Conservation (phyloP, 306 rosid genomes). For the Citrullus colocynthis region DNA sequence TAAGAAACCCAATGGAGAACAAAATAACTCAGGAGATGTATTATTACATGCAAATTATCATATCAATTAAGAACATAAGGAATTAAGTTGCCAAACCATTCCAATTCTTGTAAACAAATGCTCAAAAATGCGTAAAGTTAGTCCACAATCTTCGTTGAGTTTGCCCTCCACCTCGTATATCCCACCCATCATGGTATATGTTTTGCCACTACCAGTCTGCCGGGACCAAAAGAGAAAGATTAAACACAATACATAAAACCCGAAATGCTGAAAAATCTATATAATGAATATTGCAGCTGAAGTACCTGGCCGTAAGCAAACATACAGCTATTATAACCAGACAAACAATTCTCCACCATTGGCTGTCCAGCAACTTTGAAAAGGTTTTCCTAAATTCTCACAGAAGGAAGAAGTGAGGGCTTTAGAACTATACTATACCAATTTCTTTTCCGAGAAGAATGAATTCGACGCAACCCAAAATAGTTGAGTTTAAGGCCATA, state of each 20-base stretch:
- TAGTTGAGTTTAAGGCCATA: neutral
- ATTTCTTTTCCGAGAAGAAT: neutral
- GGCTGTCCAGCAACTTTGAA: constrained; percentile 85
- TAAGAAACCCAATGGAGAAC: constrained; percentile 13
- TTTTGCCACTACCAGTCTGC: constrained; percentile 98
- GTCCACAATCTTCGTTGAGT: constrained; percentile 60
- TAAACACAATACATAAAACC: neutral
- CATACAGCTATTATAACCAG: constrained; percentile 94
- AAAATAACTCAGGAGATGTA: neutral
- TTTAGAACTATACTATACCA: neutral
- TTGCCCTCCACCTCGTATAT: constrained; percentile 49
- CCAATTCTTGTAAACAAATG: constrained; percentile 59
- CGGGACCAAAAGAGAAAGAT: constrained; percentile 8
- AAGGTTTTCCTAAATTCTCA: constrained; percentile 51
- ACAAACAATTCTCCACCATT: constrained; percentile 95
- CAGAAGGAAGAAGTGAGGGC: neutral
- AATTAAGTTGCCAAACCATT: constrained; percentile 29
- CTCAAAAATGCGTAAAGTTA: constrained; percentile 85
- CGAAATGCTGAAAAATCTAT: neutral
- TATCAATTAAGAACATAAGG: constrained; percentile 7
- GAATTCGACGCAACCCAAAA: neutral
- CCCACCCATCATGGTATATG: constrained; percentile 98
- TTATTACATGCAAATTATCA: neutral
- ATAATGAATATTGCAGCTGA: neutral
- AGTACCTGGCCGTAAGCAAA: constrained; percentile 96